Conservation (phyloP, 2,329 filamentous ascomycete species). For the Aspergillus hortae region DNA sequence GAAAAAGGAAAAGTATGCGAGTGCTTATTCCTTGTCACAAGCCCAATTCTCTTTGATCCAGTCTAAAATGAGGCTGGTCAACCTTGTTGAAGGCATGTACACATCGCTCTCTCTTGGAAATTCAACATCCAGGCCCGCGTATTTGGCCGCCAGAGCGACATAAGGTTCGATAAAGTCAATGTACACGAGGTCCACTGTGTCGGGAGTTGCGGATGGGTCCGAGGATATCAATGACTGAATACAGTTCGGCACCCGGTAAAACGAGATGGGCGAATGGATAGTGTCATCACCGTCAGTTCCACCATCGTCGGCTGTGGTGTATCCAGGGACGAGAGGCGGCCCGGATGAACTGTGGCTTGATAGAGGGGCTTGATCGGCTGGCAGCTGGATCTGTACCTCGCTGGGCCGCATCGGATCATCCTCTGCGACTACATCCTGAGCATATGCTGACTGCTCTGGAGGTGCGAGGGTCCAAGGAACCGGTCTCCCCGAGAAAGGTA, state of each 20-base stretch:
- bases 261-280: slow-evolving; percentile 68
- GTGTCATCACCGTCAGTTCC: slow-evolving; percentile 88
- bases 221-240: slow-evolving; percentile 64
- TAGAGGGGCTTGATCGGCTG: slow-evolving; percentile 28
- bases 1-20: not conserved
- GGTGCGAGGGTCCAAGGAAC: slow-evolving; percentile 36
- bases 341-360: not conserved
- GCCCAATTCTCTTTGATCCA: slow-evolving; percentile 59
- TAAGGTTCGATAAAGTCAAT: slow-evolving; percentile 86
- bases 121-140: slow-evolving; percentile 50
- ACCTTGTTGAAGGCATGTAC: slow-evolving; percentile 52
- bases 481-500: slow-evolving; percentile 13
- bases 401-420: slow-evolving; percentile 7
- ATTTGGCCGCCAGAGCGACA: slow-evolving; percentile 70
- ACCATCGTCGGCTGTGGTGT: slow-evolving; percentile 83
- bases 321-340: slow-evolving; percentile 62
- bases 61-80: slow-evolving; percentile 56
- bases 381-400: not conserved
- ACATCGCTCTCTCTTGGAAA: slow-evolving; percentile 47
- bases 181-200: slow-evolving; percentile 82
- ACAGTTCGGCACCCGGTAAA: slow-evolving; percentile 78
- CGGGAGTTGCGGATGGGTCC: slow-evolving; percentile 50
- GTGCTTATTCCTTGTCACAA: slow-evolving; percentile 20
- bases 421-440: slow-evolving; percentile 18
- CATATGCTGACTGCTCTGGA: slow-evolving; percentile 41